Evolutionary conservation across 78 protist species (phyloP), one percentile per base, ranked within the genome.

Genomic region (Dictyostelium purpureum): DNA sequence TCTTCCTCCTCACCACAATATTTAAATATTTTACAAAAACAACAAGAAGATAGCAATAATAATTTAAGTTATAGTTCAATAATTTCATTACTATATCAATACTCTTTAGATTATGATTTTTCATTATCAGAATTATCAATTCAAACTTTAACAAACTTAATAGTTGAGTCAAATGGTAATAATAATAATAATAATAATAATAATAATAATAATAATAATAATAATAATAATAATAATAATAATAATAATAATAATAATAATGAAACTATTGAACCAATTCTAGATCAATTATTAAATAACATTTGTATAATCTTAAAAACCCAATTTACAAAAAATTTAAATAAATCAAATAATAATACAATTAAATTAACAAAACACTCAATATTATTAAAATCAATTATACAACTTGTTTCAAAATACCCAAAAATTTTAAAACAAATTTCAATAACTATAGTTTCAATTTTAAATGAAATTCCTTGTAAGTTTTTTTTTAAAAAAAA

Each of bases 121-220:
- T 21, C 24, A 35, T n/a, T 85, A 21, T 85, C 92, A 4, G 83
- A 85, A 74, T 54, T 51, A 56, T 70, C 83, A 12, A 74, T 85
- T 10, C 52, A 54, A 28, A 85, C 77, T 2, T 47, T 85, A 2
- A 21, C 49, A 7, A 85, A 85, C 33, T 9, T 85, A 40, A 28
- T 85, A 6, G 21, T 59, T 7, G 92, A 85, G 42, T 69, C 76
- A 69, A 40, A 18, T n/a, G 33, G n/a, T 38, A 33, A n/a, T 38
- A 67, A 38, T 67, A 67, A 38, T 67, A 67, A 67, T 67, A 67
- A 67, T 67, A 35, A 65, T 65, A 65, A 35, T 65, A 65, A 35
- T 65, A 65, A 35, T 65, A 65, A 65, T 65, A 65, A 35, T 65
- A 65, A 65, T 65, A 65, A 65, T 65, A 35, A 65, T 61, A 61